Percentiles rank a stretch among this genome's conserved stretches.
phyloP scores from a whole-genome alignment of 441 rosid species.

The Metrosideros polymorpha region DNA sequence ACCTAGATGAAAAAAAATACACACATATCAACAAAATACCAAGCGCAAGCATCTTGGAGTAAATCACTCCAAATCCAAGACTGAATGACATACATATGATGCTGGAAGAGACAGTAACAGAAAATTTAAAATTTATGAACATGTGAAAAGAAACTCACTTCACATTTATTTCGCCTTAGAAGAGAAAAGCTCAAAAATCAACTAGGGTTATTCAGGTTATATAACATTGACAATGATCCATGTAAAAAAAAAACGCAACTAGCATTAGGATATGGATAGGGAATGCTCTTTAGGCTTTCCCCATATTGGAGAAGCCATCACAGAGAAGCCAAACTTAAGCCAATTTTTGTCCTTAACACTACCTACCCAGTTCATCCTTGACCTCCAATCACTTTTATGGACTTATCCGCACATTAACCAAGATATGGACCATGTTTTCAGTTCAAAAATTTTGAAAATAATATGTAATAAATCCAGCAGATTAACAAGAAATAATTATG shows the following conservation, averaged over 20 bases:
- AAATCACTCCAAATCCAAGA: neutral
- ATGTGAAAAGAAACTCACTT: neutral
- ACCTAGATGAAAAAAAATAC: constrained; percentile 32
- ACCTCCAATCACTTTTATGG: neutral
- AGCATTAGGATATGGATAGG: neutral
- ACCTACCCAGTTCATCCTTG: neutral
- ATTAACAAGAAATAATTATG: neutral
- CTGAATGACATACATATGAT: neutral
- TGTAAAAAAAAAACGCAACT: neutral
- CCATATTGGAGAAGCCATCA: neutral
- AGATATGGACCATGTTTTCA: neutral
- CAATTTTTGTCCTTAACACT: neutral
- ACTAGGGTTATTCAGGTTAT: neutral
- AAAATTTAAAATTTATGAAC: neutral
- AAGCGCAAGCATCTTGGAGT: neutral
- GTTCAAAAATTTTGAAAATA: neutral
- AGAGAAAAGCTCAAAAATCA: neutral
- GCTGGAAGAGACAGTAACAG: neutral
- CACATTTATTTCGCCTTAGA: neutral
- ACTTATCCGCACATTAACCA: neutral
- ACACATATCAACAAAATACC: neutral
- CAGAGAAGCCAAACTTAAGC: neutral
- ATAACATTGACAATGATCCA: neutral
- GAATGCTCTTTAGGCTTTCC: neutral
- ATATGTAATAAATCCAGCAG: neutral